phyloP scores from a whole-genome alignment of 2,329 filamentous ascomycete genomes.

The Trichoderma polysporum region DNA sequence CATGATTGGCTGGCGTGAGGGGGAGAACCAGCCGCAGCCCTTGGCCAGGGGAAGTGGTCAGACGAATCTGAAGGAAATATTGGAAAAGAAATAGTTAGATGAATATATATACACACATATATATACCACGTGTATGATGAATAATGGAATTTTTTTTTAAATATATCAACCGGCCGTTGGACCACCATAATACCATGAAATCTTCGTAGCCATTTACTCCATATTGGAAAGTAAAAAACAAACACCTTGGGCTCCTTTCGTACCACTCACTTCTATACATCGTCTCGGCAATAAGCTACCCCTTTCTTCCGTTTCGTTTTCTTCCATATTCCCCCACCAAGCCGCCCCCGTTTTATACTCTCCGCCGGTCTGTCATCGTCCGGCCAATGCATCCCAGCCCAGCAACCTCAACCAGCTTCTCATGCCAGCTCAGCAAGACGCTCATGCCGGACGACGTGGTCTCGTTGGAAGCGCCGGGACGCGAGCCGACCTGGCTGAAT shows the following conservation, averaged over 20 bases:
- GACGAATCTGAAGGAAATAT: slow-evolving; percentile 82
- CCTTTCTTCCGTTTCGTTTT: neutral
- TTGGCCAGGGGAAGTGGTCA: slow-evolving; percentile 81
- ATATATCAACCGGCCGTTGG: neutral
- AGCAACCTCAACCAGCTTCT: slow-evolving; percentile 94
- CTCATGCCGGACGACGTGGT: slow-evolving; percentile 90
- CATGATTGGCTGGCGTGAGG: slow-evolving; percentile 98
- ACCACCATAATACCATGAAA: neutral
- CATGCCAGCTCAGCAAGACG: slow-evolving; percentile 95
- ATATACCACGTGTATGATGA: neutral
- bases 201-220: neutral
- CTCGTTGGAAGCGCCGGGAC: slow-evolving; percentile 56
- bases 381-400: slow-evolving; percentile 88
- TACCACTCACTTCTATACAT: neutral
- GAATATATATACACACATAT: neutral
- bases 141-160: neutral
- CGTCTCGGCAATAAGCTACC: neutral
- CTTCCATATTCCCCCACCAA: neutral
- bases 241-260: slow-evolving; percentile 4
- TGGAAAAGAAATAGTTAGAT: slow-evolving; percentile 47
- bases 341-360: slow-evolving; percentile 44
- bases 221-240: neutral
- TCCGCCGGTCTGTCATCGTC: slow-evolving; percentile 94
- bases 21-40: slow-evolving; percentile 74
- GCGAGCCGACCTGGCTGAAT: slow-evolving; percentile 74